Percentiles rank a stretch among this genome's conserved stretches.
phyloP scores from a whole-genome alignment of 2,329 filamentous ascomycete species.

The Monosporascus sp. region DNA sequence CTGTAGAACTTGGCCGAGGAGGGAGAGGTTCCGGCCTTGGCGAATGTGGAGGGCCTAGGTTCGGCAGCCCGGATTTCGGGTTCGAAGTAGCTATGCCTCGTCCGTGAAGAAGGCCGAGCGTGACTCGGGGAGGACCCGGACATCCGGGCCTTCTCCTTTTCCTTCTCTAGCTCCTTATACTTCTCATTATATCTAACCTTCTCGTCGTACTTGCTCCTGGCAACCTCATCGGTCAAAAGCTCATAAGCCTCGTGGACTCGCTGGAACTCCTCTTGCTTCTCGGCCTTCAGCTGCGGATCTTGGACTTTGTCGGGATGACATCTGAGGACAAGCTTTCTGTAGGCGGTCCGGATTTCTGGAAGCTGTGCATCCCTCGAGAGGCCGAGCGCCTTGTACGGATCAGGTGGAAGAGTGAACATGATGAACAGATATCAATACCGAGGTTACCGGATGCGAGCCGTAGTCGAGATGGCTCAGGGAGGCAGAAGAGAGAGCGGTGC shows the following conservation, averaged over 20 bases:
- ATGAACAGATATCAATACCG: constrained; percentile 17
- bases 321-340: constrained; percentile 81
- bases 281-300: constrained; percentile 66
- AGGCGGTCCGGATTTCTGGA: constrained; percentile 68
- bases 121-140: constrained; percentile 34
- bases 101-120: constrained; percentile 2
- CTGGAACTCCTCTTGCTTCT: constrained; percentile 85
- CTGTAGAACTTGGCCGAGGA: constrained; percentile 29
- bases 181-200: constrained; percentile 58
- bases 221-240: constrained; percentile 71
- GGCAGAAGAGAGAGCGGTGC: constrained; percentile 4
- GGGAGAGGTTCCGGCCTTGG: constrained; percentile 29
- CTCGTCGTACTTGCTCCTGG: constrained; percentile 72
- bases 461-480: constrained; percentile 1
- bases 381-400: constrained; percentile 76
- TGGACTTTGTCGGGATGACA: constrained; percentile 91
- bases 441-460: not conserved
- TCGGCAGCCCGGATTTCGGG: constrained; percentile 48
- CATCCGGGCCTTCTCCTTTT: constrained; percentile 36
- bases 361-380: constrained; percentile 66
- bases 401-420: constrained; percentile 52
- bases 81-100: constrained; percentile 25
- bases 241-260: constrained; percentile 91
- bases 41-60: constrained; percentile 37
- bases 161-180: constrained; percentile 48